Base-by-base conservation (phyloP, 2,329 filamentous ascomycete species). In the Penicillium aurantiogriseum region DNA sequence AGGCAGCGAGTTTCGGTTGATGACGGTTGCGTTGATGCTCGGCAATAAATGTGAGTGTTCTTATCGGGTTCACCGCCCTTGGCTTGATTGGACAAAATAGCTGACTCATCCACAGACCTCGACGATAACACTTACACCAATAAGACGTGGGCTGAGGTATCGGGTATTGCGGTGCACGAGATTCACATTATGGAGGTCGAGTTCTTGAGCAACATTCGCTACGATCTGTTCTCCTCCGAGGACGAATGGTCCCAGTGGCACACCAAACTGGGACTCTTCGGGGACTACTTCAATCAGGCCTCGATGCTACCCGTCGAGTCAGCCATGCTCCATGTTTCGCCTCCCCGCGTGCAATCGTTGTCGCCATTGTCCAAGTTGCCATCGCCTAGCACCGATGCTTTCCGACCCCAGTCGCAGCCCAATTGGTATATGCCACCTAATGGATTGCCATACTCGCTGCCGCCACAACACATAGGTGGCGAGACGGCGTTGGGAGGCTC, bases 151-250 rank as follows among this genome's bases (percentile, higher is more conserved):
- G 94, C 93, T 2, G 94, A 99, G 69, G 94, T 99, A 11, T 97
- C 94, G 0, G 90, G 90, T 44, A 96, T 99, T 60, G 87, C 90
- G 1, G 93, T 97, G 13, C 87, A 89, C 59, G 94, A 99, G 75
- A 96, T 99, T 51, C 94, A 99, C 73, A 89, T 97, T 44, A 99
- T 99, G 94, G 94, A 99, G 74, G 94, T 99, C n/a, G 94, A 99
- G 74, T 99, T 99, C 68, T 80, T 99, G 62, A 97, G 93, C 80
- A 97, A 97, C 75, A 96, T 99, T 88, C 87, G 93, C 69, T 99
- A 97, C 76, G 92, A 91, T 67, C 80, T 99, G 8, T 87, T 93
- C 71, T 91, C 91, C 4, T 95, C 92, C 4, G 88, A 91, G 70
- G 83, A 86, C 52, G 85, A 96, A 72, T 99, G 94, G 94, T 83